Percentiles rank a stretch among this genome's conserved stretches.
phyloP scores from a whole-genome alignment of 306 rosid genomes.

The Cucurbita moschata region DNA sequence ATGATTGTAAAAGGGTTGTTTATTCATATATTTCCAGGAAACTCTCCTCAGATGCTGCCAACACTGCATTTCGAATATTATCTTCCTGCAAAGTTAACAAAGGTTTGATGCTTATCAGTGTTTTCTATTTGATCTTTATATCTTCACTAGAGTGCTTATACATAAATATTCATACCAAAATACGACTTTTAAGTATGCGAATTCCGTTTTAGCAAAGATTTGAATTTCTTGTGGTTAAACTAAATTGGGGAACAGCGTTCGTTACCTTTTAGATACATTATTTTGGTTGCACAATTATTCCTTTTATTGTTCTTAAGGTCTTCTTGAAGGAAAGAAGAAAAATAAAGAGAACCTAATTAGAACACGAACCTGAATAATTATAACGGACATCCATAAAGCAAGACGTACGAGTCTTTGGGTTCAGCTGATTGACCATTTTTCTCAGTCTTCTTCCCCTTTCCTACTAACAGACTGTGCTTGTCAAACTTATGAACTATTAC shows the following conservation, averaged over 20 bases:
- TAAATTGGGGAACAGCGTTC: neutral
- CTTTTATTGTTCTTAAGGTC: neutral
- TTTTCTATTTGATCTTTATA: neutral
- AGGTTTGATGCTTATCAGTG: slow-evolving; percentile 31
- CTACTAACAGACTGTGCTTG: neutral
- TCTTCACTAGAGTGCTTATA: neutral
- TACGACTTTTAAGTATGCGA: neutral
- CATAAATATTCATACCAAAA: neutral
- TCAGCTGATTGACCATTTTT: neutral
- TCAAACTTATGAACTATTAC: neutral
- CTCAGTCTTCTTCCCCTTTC: neutral
- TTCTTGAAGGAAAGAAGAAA: neutral
- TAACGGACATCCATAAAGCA: neutral
- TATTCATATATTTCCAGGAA: slow-evolving; percentile 72
- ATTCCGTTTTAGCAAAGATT: neutral
- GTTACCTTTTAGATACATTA: neutral
- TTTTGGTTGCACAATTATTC: neutral
- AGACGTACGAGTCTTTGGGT: neutral
- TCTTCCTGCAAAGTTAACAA: slow-evolving; percentile 96
- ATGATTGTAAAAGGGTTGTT: slow-evolving; percentile 89
- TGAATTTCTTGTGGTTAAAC: neutral
- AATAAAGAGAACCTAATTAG: neutral
- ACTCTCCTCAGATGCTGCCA: slow-evolving; percentile 45
- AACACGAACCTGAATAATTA: neutral
- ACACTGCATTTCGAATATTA: slow-evolving; percentile 63